These are phyloP conservation scores for Alternaria panax DNA, from an alignment of 2,329 filamentous ascomycete genomes.

Conservation along the genomic window DNA sequence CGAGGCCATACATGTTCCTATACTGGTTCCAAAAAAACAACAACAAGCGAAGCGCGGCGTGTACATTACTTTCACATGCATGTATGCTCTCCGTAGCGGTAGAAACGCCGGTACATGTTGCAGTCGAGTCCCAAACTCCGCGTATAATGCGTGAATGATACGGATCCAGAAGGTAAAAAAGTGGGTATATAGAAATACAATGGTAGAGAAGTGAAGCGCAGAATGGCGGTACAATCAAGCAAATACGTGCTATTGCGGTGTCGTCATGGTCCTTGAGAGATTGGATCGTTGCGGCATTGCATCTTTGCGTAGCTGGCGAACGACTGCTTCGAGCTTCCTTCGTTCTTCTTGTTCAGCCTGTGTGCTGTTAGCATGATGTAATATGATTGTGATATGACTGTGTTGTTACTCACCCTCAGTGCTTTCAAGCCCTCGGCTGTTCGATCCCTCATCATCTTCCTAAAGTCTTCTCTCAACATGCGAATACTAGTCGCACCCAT, in stretches of 20 bases:
- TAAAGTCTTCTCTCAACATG: constrained; percentile 76
- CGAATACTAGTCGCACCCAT: constrained; percentile 70
- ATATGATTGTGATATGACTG: neutral
- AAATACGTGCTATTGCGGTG: constrained; percentile 7
- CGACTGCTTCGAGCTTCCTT: constrained; percentile 68
- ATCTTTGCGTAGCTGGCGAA: constrained; percentile 62
- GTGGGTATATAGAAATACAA: neutral
- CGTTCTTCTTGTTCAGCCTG: constrained; percentile 77
- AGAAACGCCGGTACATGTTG: neutral
- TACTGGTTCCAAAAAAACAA: neutral
- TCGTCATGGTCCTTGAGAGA: constrained; percentile 19
- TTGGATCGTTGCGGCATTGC: constrained; percentile 28
- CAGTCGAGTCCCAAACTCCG: constrained; percentile 2
- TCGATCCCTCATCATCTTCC: constrained; percentile 81
- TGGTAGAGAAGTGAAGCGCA: neutral
- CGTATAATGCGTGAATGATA: constrained; percentile 1
- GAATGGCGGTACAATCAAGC: neutral
- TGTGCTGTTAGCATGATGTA: constrained; percentile 28
- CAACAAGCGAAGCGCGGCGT: neutral
- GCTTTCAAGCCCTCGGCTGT: constrained; percentile 70
- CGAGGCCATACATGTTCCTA: neutral
- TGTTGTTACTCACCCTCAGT: constrained; percentile 60
- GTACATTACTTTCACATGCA: constrained; percentile 3
- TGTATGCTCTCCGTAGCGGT: neutral
- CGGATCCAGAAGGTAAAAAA: neutral